Base-by-base conservation (phyloP, 2,329 filamentous ascomycete genomes). In the Sclerotinia nivalis region DNA sequence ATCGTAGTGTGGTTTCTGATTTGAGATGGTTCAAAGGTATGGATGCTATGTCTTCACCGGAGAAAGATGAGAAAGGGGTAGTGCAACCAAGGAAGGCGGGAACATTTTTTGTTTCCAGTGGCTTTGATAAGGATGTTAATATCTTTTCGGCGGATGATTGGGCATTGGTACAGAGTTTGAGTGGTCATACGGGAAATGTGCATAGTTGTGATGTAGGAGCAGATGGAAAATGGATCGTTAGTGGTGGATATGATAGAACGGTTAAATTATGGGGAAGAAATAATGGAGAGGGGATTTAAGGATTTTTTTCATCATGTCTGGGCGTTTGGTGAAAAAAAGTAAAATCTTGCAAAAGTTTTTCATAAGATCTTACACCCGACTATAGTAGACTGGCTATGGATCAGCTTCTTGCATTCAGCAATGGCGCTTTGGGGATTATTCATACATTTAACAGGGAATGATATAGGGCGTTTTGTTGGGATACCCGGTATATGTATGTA, bases 81-180 rank as follows among this genome's bases (percentile, higher is more conserved):
- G 85, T 83, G 71, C 78, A 87, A 60, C 94, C 94, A 15, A 95
- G 93, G 82, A 96, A 93, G 78, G 90, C 93, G 0, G 92, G 94
- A 60, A 97, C 94, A 0, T 97, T 97, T 80, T 91, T 99, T 74
- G 90, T 97, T 4, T 93, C 90, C 4, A 89, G 90, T 75, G 96
- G 96, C 0, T 98, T 98, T 78, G 96, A 99, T 82, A 93, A 92
- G 79, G 95, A 93, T 75, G 91, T 99, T 81, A 97, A 97, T 79
- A 87, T 99, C 74, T 98, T 96, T 81, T 97, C 93, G 9, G 93
- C 93, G 2, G 96, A 99, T 79, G 95, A 99, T 81, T 99, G 96
- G 94, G 90, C 92, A 0, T 82, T 97, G 70, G 89, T 94, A 71
- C 96, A 97, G 81, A 93, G 90, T 22, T 83, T 99, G 70, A 93